Conservation (phyloP, 495 filamentous ascomycete species). For the Aspergillus hancockii region DNA sequence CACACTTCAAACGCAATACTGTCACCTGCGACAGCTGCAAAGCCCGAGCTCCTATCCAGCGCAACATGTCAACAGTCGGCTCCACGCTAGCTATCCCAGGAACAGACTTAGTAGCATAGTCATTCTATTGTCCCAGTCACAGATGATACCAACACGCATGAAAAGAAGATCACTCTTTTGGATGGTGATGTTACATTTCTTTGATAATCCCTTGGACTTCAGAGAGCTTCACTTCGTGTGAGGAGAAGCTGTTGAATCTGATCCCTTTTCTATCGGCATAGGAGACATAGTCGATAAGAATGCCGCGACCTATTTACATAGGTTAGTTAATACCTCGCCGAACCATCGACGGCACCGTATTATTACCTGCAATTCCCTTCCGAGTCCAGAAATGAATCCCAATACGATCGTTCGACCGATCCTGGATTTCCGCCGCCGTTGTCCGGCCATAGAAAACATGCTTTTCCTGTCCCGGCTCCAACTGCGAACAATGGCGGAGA, state of each 20-base stretch:
- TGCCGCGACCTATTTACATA: slow-evolving; percentile 45
- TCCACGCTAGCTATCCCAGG: slow-evolving; percentile 36
- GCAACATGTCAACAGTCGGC: slow-evolving; percentile 28
- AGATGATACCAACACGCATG: slow-evolving; percentile 39
- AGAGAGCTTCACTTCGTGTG: slow-evolving; percentile 13
- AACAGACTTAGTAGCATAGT: slow-evolving; percentile 4
- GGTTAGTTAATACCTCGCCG: slow-evolving; percentile 35
- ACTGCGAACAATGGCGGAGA: slow-evolving; percentile 39
- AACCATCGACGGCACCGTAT: slow-evolving; percentile 9
- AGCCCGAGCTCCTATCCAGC: slow-evolving; percentile 41
- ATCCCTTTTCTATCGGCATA: slow-evolving; percentile 29
- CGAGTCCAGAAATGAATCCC: slow-evolving; percentile 29
- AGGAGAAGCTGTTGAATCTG: slow-evolving; percentile 17
- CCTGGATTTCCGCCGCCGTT: slow-evolving; percentile 53
- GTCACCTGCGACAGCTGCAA: slow-evolving; percentile 49
- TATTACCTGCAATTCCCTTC: background rate
- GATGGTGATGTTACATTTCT: slow-evolving; percentile 20
- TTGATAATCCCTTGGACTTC: no score
- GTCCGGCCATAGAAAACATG: slow-evolving; percentile 57
- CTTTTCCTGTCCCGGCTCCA: slow-evolving; percentile 28
- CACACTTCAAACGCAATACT: slow-evolving; percentile 35
- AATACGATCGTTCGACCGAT: slow-evolving; percentile 25
- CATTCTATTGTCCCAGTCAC: slow-evolving; percentile 24
- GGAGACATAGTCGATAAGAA: slow-evolving; percentile 49
- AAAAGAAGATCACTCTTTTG: slow-evolving; percentile 42